These are phyloP conservation scores for Discostella stelligeroides DNA, from an alignment of 108 stramenopile species.

Conservation along the genomic window DNA sequence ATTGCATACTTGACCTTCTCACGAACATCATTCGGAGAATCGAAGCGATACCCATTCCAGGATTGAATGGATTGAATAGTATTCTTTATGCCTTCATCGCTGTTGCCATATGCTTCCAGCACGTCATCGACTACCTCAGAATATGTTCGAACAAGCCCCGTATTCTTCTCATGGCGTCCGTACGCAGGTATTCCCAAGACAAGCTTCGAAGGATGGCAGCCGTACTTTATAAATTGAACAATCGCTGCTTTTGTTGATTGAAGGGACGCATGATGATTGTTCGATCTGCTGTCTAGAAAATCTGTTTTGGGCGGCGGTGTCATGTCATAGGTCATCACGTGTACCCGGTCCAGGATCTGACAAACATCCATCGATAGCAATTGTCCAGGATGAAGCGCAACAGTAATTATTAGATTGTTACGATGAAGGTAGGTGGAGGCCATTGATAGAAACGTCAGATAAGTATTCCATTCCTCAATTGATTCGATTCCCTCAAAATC, in stretches of 20 bases:
- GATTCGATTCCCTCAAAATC: constrained; percentile 52
- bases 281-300: neutral
- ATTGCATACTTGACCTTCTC: constrained; percentile 59
- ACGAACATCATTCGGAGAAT: constrained; percentile 51
- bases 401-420: constrained; percentile 35
- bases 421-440: constrained; percentile 33
- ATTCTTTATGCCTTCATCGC: neutral
- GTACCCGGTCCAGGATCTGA: constrained; percentile 55
- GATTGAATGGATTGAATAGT: constrained; percentile 16
- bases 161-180: constrained; percentile 50
- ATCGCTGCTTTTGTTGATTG: constrained; percentile 13
- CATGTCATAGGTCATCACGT: constrained; percentile 84
- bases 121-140: constrained; percentile 63
- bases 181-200: constrained; percentile 78
- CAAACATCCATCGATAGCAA: constrained; percentile 39
- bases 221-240: constrained; percentile 11
- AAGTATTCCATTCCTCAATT: constrained; percentile 40
- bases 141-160: constrained; percentile 62
- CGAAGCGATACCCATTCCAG: constrained; percentile 54
- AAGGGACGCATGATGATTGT: constrained; percentile 34
- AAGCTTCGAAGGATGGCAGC: constrained; percentile 54
- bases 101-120: constrained; percentile 2
- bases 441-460: constrained; percentile 34
- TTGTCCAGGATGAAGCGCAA: constrained; percentile 60
- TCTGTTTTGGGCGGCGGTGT: neutral